phyloP scores from a whole-genome alignment of 1,284 basidiomycete species.

The Cystobasidium sp. region DNA sequence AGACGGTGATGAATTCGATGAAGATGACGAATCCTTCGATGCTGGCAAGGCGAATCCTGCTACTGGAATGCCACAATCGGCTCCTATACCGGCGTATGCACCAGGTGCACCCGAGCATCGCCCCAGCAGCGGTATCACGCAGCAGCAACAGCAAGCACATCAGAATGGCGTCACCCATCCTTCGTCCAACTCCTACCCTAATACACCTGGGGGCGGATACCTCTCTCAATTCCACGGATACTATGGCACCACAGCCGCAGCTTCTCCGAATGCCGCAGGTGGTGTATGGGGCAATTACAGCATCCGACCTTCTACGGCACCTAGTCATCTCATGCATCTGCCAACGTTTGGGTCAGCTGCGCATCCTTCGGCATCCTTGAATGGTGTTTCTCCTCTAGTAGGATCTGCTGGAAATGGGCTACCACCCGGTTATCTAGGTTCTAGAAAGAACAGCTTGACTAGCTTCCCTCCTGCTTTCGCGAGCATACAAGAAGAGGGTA shows the following conservation, averaged over 20 bases:
- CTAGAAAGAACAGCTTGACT: conserved; percentile 61
- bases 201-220: conserved; percentile 5
- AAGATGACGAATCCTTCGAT: conserved; percentile 7
- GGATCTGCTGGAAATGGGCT: background rate
- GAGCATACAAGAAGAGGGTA: conserved; percentile 34
- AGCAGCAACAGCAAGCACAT: background rate
- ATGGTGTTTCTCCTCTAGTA: background rate
- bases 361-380: conserved; percentile 12
- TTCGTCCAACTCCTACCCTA: background rate
- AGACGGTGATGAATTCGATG: conserved; percentile 15
- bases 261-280: background rate
- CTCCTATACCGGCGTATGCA: conserved; percentile 10
- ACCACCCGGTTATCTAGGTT: conserved; percentile 20
- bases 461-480: conserved; percentile 34
- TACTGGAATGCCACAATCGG: background rate
- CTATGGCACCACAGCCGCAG: background rate
- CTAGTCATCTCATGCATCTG: conserved; percentile 24
- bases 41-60: background rate
- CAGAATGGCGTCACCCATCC: background rate
- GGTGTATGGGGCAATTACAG: background rate
- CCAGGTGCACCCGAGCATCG: conserved; percentile 1
- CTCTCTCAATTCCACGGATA: conserved; percentile 7
- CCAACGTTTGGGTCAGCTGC: conserved; percentile 5
- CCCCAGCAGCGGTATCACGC: background rate
- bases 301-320: conserved; percentile 29